Percentiles rank a stretch among this genome's conserved stretches.
phyloP scores from a whole-genome alignment of 1,284 basidiomycete genomes.

The Fomitopsis palustris region DNA sequence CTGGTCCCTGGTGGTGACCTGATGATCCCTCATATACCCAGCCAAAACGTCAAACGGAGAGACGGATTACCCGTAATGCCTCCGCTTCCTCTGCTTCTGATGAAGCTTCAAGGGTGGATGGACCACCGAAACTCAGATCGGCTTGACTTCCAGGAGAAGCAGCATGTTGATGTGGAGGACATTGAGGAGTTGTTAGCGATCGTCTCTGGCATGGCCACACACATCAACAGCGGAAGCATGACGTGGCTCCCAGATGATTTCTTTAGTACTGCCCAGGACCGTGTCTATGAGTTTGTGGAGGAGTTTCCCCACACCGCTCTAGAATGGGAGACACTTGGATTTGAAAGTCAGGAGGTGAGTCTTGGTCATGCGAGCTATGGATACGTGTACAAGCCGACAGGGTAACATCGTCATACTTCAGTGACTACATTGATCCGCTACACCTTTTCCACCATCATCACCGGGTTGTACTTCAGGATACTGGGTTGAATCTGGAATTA shows the following conservation, averaged over 20 bases:
- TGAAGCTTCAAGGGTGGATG: slow-evolving; percentile 34
- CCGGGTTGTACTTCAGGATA: too few species aligned
- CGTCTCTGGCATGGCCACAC: slow-evolving; percentile 10
- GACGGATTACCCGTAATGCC: slow-evolving; percentile 28
- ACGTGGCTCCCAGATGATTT: slow-evolving; percentile 6
- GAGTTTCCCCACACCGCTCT: slow-evolving; percentile 1
- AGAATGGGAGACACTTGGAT: slow-evolving; percentile 7
- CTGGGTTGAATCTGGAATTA: too few species aligned
- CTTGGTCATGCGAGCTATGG: too few species aligned
- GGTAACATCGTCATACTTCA: too few species aligned
- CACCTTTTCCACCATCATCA: too few species aligned
- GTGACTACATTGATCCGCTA: too few species aligned
- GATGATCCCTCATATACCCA: slow-evolving; percentile 27
- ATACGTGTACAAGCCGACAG: too few species aligned
- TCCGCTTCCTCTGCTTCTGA: slow-evolving; percentile 25
- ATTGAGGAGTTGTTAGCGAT: slow-evolving; percentile 22
- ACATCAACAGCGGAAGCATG: slow-evolving; percentile 1
- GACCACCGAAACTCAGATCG: slow-evolving; percentile 27
- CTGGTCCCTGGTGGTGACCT: slow-evolving; percentile 29
- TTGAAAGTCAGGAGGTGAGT: neutral
- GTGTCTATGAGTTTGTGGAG: slow-evolving; percentile 8
- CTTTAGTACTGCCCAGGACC: slow-evolving; percentile 4
- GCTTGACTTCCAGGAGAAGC: slow-evolving; percentile 24
- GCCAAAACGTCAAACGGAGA: slow-evolving; percentile 11
- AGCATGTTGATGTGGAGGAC: slow-evolving; percentile 27